Conservation (phyloP, 2,329 filamentous ascomycete species). For the Penicillium olsonii region DNA sequence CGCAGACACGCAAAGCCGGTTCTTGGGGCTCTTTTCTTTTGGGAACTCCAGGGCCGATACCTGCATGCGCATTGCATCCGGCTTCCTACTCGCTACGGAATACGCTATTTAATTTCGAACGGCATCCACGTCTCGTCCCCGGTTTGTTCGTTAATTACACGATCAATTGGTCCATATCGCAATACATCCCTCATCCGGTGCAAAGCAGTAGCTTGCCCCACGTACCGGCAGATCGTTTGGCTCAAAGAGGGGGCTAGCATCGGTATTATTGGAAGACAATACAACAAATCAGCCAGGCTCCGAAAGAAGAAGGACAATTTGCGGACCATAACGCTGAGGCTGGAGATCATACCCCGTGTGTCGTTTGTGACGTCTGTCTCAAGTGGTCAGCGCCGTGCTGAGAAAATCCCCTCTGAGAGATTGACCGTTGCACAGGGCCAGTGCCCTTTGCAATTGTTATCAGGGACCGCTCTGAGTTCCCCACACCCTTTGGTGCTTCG, state of each 20-base stretch:
- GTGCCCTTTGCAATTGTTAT: conserved; percentile 27
- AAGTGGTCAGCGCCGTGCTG: conserved; percentile 19
- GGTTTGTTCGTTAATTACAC: conserved; percentile 19
- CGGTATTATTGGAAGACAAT: conserved; percentile 22
- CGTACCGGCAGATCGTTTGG: conserved; percentile 35
- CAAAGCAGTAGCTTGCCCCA: conserved; percentile 37
- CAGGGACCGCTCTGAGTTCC: conserved; percentile 18
- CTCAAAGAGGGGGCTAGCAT: conserved; percentile 30
- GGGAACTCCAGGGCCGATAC: conserved; percentile 14
- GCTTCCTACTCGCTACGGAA: conserved; percentile 26
- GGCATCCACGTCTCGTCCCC: conserved; percentile 15
- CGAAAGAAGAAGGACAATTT: conserved; percentile 22
- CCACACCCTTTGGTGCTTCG: conserved; percentile 18
- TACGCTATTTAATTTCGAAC: conserved; percentile 19
- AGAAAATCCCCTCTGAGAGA: conserved; percentile 13
- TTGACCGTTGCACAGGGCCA: conserved; percentile 23
- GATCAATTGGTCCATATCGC: conserved; percentile 34
- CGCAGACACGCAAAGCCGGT: conserved; percentile 17
- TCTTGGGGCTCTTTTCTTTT: conserved; percentile 24
- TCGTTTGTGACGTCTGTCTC: conserved; percentile 22
- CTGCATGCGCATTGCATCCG: conserved; percentile 29
- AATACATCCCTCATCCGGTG: conserved; percentile 26
- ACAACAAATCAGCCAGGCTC: conserved; percentile 18
- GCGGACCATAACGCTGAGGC: conserved; percentile 18
- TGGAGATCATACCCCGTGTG: conserved; percentile 22